Evolutionary conservation across 129 eudicot genomes (phyloP).

Genomic region (Flaveria brownii): DNA sequence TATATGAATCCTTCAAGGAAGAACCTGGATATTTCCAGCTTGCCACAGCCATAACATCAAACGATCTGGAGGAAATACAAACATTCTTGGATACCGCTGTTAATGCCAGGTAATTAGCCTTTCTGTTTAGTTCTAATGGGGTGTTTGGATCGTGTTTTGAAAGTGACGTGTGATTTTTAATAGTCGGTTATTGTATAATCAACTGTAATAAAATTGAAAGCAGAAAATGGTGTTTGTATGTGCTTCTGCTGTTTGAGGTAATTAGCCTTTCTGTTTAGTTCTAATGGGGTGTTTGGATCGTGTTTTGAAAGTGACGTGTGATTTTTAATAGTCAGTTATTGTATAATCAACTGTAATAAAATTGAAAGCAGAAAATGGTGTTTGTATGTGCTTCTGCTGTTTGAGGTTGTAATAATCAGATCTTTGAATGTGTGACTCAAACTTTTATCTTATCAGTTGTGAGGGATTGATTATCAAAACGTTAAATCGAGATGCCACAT

Average conservation of each 20-base stretch:
- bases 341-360: neutral
- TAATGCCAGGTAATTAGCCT: constrained; percentile 54
- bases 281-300: constrained; percentile 1
- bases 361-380: neutral
- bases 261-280: constrained; percentile 2
- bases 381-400: neutral
- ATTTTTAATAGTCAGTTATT: neutral
- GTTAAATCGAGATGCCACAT: constrained; percentile 80
- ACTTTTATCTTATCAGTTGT: constrained; percentile 47
- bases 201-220: neutral
- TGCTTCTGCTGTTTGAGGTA: no score
- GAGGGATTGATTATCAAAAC: constrained; percentile 98
- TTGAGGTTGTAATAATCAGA: neutral
- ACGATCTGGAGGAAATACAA: constrained; percentile 88
- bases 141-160: neutral
- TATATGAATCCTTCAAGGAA: constrained; percentile 75
- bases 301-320: neutral
- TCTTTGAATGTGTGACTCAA: neutral
- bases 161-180: neutral
- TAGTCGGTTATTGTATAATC: neutral
- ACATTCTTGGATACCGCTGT: constrained; percentile 83
- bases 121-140: constrained; percentile 3
- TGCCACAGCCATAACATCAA: constrained; percentile 49
- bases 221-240: neutral
- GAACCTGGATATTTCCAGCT: constrained; percentile 50